Percentiles rank a stretch among this genome's conserved stretches.
Conservation (phyloP, 2,329 filamentous ascomycete species). For the Aspergillus costaricaensis region DNA sequence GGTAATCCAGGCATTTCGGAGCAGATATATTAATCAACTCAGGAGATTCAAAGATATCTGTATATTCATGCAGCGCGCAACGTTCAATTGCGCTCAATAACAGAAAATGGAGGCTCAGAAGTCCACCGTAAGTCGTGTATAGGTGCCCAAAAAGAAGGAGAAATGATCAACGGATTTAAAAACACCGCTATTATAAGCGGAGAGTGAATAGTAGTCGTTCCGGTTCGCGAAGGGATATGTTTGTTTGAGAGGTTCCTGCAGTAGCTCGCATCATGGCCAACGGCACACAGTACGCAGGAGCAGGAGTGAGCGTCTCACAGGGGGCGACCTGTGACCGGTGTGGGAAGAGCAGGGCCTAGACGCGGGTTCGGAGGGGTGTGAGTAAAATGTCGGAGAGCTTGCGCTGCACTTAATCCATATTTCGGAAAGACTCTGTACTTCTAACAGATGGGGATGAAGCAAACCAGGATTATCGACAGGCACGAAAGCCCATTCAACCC, state of each 20-base stretch:
- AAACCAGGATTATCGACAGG: background rate
- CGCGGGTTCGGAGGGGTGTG: background rate
- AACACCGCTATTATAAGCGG: slow-evolving; percentile 1
- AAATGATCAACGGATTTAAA: slow-evolving; percentile 9
- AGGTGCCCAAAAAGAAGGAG: background rate
- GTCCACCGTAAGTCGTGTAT: background rate
- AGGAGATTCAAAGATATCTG: background rate
- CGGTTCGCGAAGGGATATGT: slow-evolving; percentile 22
- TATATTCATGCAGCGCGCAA: slow-evolving; percentile 12
- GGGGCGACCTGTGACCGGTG: slow-evolving; percentile 1
- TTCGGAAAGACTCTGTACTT: background rate
- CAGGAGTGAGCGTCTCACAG: slow-evolving; percentile 11
- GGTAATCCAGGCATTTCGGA: slow-evolving; percentile 49
- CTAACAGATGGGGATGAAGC: background rate
- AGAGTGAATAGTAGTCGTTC: slow-evolving; percentile 14
- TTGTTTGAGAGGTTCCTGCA: slow-evolving; percentile 27
- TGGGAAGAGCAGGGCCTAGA: slow-evolving; percentile 4
- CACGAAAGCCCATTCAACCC: background rate
- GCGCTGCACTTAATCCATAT: background rate
- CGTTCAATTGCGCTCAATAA: slow-evolving; percentile 1
- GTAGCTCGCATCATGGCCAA: slow-evolving; percentile 33
- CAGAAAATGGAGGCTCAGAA: background rate
- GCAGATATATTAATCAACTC: slow-evolving; percentile 9
- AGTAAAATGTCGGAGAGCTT: background rate
- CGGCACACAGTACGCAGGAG: slow-evolving; percentile 12